Evolutionary conservation across 2,329 filamentous ascomycete species (phyloP).

Genomic region (Colletotrichum melonis): DNA sequence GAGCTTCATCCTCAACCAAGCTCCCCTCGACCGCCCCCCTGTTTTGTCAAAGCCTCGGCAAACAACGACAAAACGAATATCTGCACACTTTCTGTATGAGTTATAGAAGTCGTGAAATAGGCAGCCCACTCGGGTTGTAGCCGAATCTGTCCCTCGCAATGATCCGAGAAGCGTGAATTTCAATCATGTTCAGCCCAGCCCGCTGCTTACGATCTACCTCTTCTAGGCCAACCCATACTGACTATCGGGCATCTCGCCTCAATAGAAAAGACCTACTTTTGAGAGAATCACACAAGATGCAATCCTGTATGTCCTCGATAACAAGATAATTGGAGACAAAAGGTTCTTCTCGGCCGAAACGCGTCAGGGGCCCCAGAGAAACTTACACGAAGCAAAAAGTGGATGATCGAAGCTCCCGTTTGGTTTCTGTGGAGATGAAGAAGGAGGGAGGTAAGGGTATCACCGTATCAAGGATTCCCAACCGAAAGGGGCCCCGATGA

Average conservation of each 20-base stretch:
- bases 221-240: too few species aligned
- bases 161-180: too few species aligned
- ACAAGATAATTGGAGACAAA: too few species aligned
- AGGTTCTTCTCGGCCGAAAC: not conserved
- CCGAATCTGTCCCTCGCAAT: too few species aligned
- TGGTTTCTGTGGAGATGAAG: not conserved
- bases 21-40: conserved; percentile 2
- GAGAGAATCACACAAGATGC: not conserved
- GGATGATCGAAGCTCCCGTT: not conserved
- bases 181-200: too few species aligned
- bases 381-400: not conserved
- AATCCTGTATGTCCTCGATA: too few species aligned
- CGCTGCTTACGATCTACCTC: too few species aligned
- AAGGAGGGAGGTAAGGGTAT: too few species aligned
- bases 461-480: not conserved
- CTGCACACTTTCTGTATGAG: not conserved
- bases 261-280: not conserved
- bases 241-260: too few species aligned
- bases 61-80: not conserved
- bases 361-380: not conserved
- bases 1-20: conserved; percentile 26
- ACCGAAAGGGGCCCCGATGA: not conserved
- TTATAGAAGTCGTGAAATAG: not conserved
- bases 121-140: not conserved
- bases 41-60: not conserved